These are phyloP conservation scores for Sapria himalayana DNA, from an alignment of 345 rosid genomes.

Conservation along the genomic window DNA sequence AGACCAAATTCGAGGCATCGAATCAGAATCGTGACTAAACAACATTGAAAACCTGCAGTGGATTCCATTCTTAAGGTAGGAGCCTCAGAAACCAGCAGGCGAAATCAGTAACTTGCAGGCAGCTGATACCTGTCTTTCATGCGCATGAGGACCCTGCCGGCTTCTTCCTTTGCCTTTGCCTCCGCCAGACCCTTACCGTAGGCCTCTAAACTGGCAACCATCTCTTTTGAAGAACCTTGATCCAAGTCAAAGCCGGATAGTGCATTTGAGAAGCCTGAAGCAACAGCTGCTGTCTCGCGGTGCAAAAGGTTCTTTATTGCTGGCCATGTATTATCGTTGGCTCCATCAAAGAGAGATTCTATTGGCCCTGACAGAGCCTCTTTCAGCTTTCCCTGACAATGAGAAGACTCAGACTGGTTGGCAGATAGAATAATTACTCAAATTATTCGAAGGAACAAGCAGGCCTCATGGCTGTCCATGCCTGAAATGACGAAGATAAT, in stretches of 20 bases:
- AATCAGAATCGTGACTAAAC: conserved; percentile 86
- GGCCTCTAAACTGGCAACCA: conserved; percentile 34
- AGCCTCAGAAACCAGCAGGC: conserved; percentile 5
- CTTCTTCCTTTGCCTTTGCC: conserved; percentile 76
- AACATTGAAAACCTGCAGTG: conserved; percentile 52
- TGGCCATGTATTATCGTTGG: conserved; percentile 70
- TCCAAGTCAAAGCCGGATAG: conserved; percentile 71
- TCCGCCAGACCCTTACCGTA: conserved; percentile 65
- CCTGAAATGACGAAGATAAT: conserved; percentile 60
- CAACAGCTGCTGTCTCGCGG: conserved; percentile 48
- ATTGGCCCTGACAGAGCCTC: conserved; percentile 67
- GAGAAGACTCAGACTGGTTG: too few species aligned
- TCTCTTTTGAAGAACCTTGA: conserved; percentile 31
- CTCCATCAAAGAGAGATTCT: conserved; percentile 84
- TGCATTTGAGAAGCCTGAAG: conserved; percentile 42
- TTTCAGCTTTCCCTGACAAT: conserved; percentile 48
- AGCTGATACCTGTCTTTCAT: conserved; percentile 76
- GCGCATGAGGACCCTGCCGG: conserved; percentile 61
- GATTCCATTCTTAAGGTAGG: conserved; percentile 8
- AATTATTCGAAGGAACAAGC: too few species aligned
- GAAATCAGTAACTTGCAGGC: conserved; percentile 7
- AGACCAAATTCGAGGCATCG: conserved; percentile 97
- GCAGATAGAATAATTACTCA: too few species aligned
- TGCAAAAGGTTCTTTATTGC: conserved; percentile 58
- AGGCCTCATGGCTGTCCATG: too few species aligned